A percentile compares a stretch with the other conserved stretches of the same genome.
phyloP scores from a whole-genome alignment of 805 yeast genomes.

The Kockiozyma suomiensis region DNA sequence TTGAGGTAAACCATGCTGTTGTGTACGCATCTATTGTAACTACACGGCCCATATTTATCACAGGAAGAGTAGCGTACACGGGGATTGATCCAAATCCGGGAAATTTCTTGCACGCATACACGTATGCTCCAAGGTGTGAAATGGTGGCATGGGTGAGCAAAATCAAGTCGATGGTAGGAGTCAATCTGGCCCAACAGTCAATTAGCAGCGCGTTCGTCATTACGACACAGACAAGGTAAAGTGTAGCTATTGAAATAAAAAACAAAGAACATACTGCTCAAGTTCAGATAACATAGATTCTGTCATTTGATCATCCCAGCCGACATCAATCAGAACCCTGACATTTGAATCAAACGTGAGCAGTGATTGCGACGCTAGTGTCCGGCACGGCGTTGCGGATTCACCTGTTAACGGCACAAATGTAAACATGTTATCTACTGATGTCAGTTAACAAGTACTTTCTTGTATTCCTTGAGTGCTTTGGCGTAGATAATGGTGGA shows the following conservation, averaged over 20 bases:
- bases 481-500: too few species aligned
- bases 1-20: slow-evolving; percentile 58
- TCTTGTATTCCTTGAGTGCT: too few species aligned
- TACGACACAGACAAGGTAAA: too few species aligned
- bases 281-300: slow-evolving; percentile 24
- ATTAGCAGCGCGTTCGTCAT: background rate
- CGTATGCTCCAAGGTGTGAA: slow-evolving; percentile 78
- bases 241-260: background rate
- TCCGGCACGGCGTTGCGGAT: slow-evolving; percentile 24
- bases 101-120: slow-evolving; percentile 60
- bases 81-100: slow-evolving; percentile 57
- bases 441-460: too few species aligned
- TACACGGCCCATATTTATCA: slow-evolving; percentile 80
- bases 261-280: slow-evolving; percentile 17
- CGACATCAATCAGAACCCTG: slow-evolving; percentile 44
- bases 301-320: slow-evolving; percentile 43
- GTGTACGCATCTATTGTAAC: slow-evolving; percentile 83
- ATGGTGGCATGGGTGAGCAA: slow-evolving; percentile 85
- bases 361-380: slow-evolving; percentile 38
- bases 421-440: slow-evolving; percentile 39
- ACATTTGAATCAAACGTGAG: slow-evolving; percentile 41
- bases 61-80: slow-evolving; percentile 87
- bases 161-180: slow-evolving; percentile 58
- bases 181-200: slow-evolving; percentile 11
- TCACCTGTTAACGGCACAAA: slow-evolving; percentile 39